These are phyloP conservation scores for Nakaseomyces sp. DNA, from an alignment of 1,139 yeast genomes.

Conservation along the genomic window DNA sequence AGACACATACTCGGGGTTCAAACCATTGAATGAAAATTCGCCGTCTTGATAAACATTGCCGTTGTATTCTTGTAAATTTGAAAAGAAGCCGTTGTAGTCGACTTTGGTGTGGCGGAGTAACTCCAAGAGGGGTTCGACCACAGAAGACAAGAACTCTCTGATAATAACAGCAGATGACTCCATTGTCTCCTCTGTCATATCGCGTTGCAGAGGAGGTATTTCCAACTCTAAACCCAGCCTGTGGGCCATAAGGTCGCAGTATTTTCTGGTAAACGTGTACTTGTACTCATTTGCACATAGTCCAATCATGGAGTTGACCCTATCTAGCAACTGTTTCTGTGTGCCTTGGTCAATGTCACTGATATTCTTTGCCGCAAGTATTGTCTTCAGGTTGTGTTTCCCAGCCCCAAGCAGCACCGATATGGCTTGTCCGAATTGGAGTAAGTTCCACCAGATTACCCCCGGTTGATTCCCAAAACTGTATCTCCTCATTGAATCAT, in stretches of 20 bases:
- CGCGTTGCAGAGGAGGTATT: conserved; percentile 12
- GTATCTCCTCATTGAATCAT: conserved; percentile 65
- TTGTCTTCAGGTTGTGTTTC: conserved; percentile 36
- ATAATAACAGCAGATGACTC: conserved; percentile 9
- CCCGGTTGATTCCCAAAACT: conserved; percentile 76
- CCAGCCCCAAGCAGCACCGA: conserved; percentile 77
- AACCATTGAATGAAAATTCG: conserved; percentile 12
- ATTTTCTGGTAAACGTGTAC: conserved; percentile 49
- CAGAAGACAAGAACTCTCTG: conserved; percentile 17
- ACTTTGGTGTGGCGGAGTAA: conserved; percentile 52
- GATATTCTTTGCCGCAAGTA: conserved; percentile 31
- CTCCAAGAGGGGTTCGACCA: conserved; percentile 56
- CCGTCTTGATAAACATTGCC: conserved; percentile 12
- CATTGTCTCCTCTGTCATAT: conserved; percentile 9
- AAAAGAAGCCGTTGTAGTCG: conserved; percentile 76
- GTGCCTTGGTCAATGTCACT: conserved; percentile 37
- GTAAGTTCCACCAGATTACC: conserved; percentile 89
- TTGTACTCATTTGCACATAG: conserved; percentile 60
- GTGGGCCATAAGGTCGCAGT: conserved; percentile 50
- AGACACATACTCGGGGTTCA: conserved; percentile 31
- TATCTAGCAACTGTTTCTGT: conserved; percentile 43
- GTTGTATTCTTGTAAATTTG: conserved; percentile 43
- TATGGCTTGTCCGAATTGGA: conserved; percentile 74
- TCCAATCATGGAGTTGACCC: conserved; percentile 62
- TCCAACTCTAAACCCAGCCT: conserved; percentile 64